Conservation (phyloP, 768 basidiomycete genomes). For the Boletus sp. region DNA sequence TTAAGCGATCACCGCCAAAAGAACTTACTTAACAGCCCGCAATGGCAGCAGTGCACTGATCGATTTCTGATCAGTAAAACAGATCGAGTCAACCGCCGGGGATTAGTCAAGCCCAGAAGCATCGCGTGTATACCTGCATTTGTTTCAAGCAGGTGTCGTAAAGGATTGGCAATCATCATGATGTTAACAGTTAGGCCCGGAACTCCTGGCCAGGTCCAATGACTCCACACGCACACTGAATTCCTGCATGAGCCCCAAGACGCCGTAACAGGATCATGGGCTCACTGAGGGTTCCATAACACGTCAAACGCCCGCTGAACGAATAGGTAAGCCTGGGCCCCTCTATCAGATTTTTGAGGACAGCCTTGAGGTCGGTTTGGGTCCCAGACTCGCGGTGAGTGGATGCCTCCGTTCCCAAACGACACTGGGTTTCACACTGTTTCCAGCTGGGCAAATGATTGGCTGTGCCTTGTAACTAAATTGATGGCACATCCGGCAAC, state of each 20-base stretch:
- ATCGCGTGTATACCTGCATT: constrained; percentile 19
- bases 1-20: constrained; percentile 31
- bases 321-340: constrained; percentile 6
- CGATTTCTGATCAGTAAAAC: constrained; percentile 29
- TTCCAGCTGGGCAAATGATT: constrained; percentile 8
- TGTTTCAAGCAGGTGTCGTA: constrained; percentile 33
- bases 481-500: constrained; percentile 25
- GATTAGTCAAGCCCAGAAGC: constrained; percentile 30
- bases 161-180: constrained; percentile 36
- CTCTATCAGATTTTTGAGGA: constrained; percentile 8
- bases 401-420: constrained; percentile 22
- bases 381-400: constrained; percentile 9
- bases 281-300: constrained; percentile 14
- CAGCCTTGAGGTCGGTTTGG: constrained; percentile 1
- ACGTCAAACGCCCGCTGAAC: constrained; percentile 13
- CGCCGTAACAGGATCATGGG: constrained; percentile 15
- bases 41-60: constrained; percentile 27
- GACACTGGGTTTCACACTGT: constrained; percentile 30
- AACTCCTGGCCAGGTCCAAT: constrained; percentile 5
- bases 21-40: constrained; percentile 31
- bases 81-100: constrained; percentile 29
- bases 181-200: constrained; percentile 8
- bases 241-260: constrained; percentile 15
- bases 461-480: constrained; percentile 32
- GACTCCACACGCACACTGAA: constrained; percentile 11